Conservation (phyloP, 495 filamentous ascomycete species). For the Pseudoneurospora amorphoporcata region DNA sequence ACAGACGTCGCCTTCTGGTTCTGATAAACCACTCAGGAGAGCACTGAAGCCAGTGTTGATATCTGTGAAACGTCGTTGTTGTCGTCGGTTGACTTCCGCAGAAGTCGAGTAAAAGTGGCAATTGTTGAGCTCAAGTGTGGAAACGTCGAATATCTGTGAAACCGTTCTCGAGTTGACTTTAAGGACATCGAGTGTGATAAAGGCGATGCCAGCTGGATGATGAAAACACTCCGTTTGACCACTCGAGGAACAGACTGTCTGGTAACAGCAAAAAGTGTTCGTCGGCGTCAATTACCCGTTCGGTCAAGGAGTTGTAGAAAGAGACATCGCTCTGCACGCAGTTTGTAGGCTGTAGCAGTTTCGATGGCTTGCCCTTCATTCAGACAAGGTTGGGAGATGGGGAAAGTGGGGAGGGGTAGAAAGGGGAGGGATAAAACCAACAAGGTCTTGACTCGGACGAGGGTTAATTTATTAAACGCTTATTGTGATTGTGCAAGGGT, state of each 20-base stretch:
- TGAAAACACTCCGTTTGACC: background rate
- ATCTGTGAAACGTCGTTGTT: background rate
- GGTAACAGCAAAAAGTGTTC: slow-evolving; percentile 1
- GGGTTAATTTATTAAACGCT: background rate
- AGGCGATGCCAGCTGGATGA: background rate
- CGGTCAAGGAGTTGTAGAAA: background rate
- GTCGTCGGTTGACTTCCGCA: background rate
- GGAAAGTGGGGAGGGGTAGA: background rate
- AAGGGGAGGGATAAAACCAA: background rate
- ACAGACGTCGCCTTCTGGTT: background rate
- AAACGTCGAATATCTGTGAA: background rate
- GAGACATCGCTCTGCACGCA: background rate
- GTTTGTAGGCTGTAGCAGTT: background rate
- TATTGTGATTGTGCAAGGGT: background rate
- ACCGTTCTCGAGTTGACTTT: background rate
- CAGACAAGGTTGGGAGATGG: background rate
- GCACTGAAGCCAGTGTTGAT: background rate
- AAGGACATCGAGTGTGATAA: background rate
- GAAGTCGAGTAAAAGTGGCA: background rate
- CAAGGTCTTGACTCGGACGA: background rate
- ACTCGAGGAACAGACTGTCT: slow-evolving; percentile 6
- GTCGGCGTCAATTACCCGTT: background rate
- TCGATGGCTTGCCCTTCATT: background rate
- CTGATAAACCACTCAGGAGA: background rate
- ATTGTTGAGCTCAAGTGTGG: background rate